A percentile compares a stretch with the other conserved stretches of the same genome.
These are phyloP conservation scores for Pythium coloratum DNA, from an alignment of 352 stramenopile genomes.

Conservation along the genomic window DNA sequence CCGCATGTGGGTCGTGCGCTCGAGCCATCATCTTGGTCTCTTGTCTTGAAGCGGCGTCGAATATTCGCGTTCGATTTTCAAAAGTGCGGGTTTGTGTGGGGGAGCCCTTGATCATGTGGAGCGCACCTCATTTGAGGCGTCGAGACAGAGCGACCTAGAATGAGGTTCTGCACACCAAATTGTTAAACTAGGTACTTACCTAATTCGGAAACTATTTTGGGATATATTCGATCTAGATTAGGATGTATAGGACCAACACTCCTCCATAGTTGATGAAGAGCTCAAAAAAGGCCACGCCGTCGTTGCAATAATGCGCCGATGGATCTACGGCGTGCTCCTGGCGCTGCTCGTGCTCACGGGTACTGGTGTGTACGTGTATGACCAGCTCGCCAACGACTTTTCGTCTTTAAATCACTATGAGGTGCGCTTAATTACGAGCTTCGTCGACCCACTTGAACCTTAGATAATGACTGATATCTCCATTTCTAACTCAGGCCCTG, in stretches of 20 bases:
- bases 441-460: not conserved
- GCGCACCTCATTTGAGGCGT: constrained; percentile 27
- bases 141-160: not conserved
- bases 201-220: not conserved
- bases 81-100: not conserved
- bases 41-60: constrained; percentile 5
- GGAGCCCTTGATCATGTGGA: constrained; percentile 12
- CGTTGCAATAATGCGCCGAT: constrained; percentile 6
- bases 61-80: not conserved
- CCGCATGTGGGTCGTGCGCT: constrained; percentile 5
- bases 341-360: constrained; percentile 17
- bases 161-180: constrained; percentile 8
- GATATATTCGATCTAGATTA: not conserved
- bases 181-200: not conserved
- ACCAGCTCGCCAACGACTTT: constrained; percentile 40
- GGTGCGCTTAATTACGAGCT: constrained; percentile 5
- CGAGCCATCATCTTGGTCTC: constrained; percentile 8
- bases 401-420: constrained; percentile 43
- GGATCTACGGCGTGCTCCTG: constrained; percentile 16
- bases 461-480: not conserved
- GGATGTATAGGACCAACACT: not conserved
- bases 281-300: not conserved
- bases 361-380: constrained; percentile 28
- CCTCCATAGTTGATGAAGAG: not conserved
- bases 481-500: constrained; percentile 19